Conservation (phyloP, 2,329 filamentous ascomycete species). For the Arthrinium phaeospermum region DNA sequence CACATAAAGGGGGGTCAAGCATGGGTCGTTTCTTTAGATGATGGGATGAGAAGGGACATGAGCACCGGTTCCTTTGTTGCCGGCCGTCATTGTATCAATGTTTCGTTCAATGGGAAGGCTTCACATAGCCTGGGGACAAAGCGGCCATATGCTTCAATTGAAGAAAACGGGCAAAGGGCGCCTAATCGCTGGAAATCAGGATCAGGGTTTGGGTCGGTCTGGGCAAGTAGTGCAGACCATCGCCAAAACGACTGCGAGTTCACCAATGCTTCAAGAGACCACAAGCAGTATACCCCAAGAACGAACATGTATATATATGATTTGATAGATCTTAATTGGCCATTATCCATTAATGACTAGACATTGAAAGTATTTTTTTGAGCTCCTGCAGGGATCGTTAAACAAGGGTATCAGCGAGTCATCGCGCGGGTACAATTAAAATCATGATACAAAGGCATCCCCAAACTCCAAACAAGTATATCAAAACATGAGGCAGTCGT, state of each 20-base stretch:
- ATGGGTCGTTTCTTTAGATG: neutral
- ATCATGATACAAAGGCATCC: neutral
- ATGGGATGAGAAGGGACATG: neutral
- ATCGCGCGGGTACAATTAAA: neutral
- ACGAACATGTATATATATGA: neutral
- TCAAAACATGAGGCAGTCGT: neutral
- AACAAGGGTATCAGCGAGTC: conserved; percentile 7
- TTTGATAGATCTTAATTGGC: neutral
- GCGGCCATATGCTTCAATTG: too few species aligned
- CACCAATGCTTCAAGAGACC: neutral
- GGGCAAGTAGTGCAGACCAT: neutral
- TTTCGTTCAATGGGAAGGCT: neutral
- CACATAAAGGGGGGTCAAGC: neutral
- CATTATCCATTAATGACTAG: conserved; percentile 14
- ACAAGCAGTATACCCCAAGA: neutral
- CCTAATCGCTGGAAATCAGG: neutral
- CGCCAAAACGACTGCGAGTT: neutral
- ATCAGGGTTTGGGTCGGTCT: neutral
- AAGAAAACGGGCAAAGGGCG: neutral
- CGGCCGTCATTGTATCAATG: neutral
- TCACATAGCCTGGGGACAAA: neutral
- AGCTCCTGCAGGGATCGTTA: neutral
- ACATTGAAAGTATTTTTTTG: neutral
- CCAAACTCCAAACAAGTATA: neutral
- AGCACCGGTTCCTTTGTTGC: neutral